Percentiles rank a stretch among this genome's conserved stretches.
phyloP scores from a whole-genome alignment of 2,329 filamentous ascomycete species.

The Penicillium sp. region DNA sequence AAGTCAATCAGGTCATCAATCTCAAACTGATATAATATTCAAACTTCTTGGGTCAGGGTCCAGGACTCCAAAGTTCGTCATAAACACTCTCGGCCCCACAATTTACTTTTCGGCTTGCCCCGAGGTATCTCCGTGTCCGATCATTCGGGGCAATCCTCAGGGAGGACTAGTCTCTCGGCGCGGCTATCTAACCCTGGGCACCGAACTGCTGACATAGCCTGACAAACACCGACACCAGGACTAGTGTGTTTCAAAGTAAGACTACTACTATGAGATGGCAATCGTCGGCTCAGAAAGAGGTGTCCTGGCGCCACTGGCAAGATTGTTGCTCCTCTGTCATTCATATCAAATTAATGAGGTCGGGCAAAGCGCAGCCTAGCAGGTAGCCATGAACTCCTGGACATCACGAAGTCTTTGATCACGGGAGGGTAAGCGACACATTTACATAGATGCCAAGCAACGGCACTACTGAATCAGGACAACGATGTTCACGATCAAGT shows the following conservation, averaged over 20 bases:
- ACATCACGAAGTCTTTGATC: background rate
- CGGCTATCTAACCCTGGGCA: background rate
- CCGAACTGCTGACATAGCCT: background rate
- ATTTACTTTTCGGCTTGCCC: background rate
- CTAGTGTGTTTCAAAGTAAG: background rate
- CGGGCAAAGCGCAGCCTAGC: no score
- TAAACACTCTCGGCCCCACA: background rate
- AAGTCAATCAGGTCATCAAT: background rate
- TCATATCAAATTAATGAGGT: no score
- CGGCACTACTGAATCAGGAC: background rate
- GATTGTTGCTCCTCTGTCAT: no score
- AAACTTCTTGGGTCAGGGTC: background rate
- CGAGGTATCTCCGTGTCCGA: background rate
- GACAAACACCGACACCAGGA: background rate
- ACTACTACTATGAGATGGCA: background rate
- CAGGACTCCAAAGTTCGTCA: background rate
- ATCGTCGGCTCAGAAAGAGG: no score
- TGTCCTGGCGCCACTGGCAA: background rate
- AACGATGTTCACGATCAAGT: background rate
- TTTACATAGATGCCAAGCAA: no score
- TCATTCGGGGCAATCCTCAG: background rate
- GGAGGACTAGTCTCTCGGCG: background rate
- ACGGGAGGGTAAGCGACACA: background rate
- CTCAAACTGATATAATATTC: background rate
- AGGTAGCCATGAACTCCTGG: background rate